Percentiles rank a stretch among this genome's conserved stretches.
Conservation (phyloP, 2,329 filamentous ascomycete genomes). For the Aspergillus quadricinctus region DNA sequence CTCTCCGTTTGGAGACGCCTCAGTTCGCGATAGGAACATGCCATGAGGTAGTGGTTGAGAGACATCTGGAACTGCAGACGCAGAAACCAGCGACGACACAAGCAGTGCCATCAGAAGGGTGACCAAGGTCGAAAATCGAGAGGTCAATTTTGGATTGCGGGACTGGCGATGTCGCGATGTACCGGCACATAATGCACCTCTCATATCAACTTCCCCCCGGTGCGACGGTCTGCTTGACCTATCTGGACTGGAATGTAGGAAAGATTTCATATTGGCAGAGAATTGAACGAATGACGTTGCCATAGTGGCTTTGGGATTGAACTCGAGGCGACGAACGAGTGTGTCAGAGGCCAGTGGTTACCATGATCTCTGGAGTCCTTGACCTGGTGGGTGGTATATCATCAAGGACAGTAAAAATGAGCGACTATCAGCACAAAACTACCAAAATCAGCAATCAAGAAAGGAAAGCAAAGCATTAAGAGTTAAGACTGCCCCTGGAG, state of each 20-base stretch:
- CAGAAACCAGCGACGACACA: slow-evolving; percentile 12
- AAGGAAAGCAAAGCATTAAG: neutral
- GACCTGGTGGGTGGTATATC: neutral
- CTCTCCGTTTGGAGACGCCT: slow-evolving; percentile 12
- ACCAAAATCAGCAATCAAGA: neutral
- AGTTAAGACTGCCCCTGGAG: neutral
- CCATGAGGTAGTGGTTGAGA: slow-evolving; percentile 7
- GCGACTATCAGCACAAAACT: neutral
- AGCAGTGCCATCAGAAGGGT: slow-evolving; percentile 5
- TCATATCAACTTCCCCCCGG: neutral
- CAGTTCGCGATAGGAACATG: neutral
- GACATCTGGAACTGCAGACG: slow-evolving; percentile 2
- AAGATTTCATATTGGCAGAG: neutral
- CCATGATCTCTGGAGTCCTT: neutral
- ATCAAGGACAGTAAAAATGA: neutral
- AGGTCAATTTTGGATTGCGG: neutral
- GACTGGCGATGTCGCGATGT: neutral
- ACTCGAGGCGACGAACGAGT: neutral
- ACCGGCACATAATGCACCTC: neutral
- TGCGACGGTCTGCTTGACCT: neutral
- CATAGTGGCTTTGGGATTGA: neutral
- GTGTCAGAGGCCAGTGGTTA: neutral
- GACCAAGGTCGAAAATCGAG: neutral
- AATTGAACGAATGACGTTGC: slow-evolving; percentile 4
- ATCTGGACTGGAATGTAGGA: neutral